These are phyloP conservation scores for Dendrobium nobile DNA, from an alignment of 106 monocot species.

Conservation along the genomic window DNA sequence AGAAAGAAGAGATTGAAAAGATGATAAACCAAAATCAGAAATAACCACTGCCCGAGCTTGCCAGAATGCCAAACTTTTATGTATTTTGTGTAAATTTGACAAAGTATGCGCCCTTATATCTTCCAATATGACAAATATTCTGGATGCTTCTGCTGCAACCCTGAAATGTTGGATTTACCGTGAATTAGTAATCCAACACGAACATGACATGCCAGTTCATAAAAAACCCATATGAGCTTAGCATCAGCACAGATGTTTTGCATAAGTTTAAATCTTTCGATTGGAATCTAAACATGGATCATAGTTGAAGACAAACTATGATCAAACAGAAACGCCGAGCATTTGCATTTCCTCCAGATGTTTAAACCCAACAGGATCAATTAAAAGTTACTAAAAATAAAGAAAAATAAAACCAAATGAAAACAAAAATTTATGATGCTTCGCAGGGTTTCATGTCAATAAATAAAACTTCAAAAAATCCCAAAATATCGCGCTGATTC, in stretches of 20 bases:
- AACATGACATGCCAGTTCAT: neutral
- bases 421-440: too few relatives aligned
- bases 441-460: too few relatives aligned
- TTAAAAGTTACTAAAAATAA: too few relatives aligned
- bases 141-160: slow-evolving; percentile 34
- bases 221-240: neutral
- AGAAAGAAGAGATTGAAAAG: neutral
- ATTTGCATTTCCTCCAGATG: too few relatives aligned
- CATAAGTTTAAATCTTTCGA: neutral
- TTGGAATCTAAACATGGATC: neutral
- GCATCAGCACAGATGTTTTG: neutral
- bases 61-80: slow-evolving; percentile 85
- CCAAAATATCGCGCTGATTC: too few relatives aligned
- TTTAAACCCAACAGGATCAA: too few relatives aligned
- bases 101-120: slow-evolving; percentile 56
- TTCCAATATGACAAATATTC: slow-evolving; percentile 41
- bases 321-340: neutral
- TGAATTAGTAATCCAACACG: slow-evolving; percentile 8
- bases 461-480: too few relatives aligned
- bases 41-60: slow-evolving; percentile 70
- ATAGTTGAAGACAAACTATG: neutral
- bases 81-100: slow-evolving; percentile 57
- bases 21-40: neutral
- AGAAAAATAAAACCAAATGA: too few relatives aligned
- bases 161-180: slow-evolving; percentile 16